Evolutionary conservation across 2,329 filamentous ascomycete species (phyloP).

Genomic region (Scleromitrula shiraiana): DNA sequence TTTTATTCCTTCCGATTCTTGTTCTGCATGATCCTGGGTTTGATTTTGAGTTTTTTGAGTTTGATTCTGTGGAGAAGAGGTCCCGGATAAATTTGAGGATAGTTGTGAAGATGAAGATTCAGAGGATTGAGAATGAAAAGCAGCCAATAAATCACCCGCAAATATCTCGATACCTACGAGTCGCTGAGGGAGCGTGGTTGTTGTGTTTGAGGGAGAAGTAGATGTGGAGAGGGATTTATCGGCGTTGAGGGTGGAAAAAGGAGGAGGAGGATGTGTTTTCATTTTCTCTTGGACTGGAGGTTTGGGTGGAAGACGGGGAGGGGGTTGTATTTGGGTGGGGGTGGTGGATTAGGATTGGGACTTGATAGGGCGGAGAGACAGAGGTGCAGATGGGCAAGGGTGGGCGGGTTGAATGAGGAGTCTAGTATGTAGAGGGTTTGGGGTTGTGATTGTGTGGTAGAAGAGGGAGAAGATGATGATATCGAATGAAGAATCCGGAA

Average conservation of each 20-base stretch:
- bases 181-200: not conserved
- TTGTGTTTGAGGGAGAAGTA: not conserved
- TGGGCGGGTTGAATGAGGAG: conserved; percentile 63
- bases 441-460: conserved; percentile 17
- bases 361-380: conserved; percentile 41
- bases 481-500: conserved; percentile 25
- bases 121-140: too few species aligned
- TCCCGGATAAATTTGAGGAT: too few species aligned
- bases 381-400: conserved; percentile 52
- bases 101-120: too few species aligned
- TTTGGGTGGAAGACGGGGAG: too few species aligned
- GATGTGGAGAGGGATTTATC: not conserved
- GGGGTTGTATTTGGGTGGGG: conserved; percentile 19
- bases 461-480: conserved; percentile 3
- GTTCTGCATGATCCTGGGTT: too few species aligned
- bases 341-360: conserved; percentile 3
- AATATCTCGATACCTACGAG: not conserved
- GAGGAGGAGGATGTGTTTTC: not conserved
- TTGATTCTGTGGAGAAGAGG: too few species aligned
- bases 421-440: conserved; percentile 50
- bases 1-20: too few species aligned
- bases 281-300: too few species aligned
- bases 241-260: not conserved
- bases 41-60: too few species aligned
- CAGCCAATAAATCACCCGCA: not conserved